Conservation (phyloP, 106 monocot species). For the Dendrobium catenatum region DNA sequence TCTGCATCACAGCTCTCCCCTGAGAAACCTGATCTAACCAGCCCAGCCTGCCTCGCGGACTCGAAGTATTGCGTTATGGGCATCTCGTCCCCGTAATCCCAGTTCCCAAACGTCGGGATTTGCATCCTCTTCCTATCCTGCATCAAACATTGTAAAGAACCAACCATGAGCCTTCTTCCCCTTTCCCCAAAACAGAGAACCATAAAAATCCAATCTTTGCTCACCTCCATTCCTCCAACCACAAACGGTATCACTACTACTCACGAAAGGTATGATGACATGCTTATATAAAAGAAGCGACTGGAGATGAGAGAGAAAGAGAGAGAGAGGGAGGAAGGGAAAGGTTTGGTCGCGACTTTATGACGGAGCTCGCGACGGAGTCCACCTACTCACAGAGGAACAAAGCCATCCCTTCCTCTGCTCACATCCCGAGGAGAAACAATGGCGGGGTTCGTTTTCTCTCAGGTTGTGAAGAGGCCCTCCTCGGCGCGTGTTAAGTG, state of each 20-base stretch:
- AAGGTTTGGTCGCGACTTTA: background rate
- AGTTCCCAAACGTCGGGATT: constrained; percentile 29
- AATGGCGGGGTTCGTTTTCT: background rate
- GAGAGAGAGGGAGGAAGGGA: background rate
- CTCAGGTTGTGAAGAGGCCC: no score
- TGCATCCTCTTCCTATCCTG: constrained; percentile 12
- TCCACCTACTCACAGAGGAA: background rate
- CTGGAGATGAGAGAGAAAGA: background rate
- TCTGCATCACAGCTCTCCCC: background rate
- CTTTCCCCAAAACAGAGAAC: background rate
- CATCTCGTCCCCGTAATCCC: constrained; percentile 19
- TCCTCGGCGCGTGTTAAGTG: no score
- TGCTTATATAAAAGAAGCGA: background rate
- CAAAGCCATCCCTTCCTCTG: background rate
- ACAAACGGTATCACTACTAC: background rate
- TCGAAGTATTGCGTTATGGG: constrained; percentile 27
- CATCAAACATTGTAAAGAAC: background rate
- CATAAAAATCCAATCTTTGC: constrained; percentile 3
- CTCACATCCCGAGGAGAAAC: constrained; percentile 1
- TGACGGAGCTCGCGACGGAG: background rate
- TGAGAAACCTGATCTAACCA: constrained; percentile 6
- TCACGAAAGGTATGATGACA: background rate
- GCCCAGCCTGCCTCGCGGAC: constrained; percentile 18
- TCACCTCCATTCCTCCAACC: constrained; percentile 8
- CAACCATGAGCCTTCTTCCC: background rate